Evolutionary conservation across 2,329 filamentous ascomycete genomes (phyloP), one percentile per base, ranked within the genome.

Genomic region (Coniella lustricola): DNA sequence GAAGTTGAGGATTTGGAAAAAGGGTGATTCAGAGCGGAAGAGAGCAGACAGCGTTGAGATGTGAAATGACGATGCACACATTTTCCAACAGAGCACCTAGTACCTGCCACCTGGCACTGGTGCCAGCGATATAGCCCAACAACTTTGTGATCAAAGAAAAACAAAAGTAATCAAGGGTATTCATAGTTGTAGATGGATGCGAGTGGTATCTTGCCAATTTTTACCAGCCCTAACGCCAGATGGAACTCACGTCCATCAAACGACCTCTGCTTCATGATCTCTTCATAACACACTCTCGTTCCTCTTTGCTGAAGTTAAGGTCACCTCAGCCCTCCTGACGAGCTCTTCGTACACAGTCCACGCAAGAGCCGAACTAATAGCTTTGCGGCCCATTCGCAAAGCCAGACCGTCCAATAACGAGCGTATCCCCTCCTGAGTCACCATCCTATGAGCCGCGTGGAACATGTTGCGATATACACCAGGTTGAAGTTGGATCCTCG

Each of bases 261-360:
- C 29, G 9, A 14, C 9, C 22, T 37, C n/a, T 21, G 20, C 4
- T 25, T 5, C 8, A 14, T 25, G 31, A 29, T 29, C 25, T 29
- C 29, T 32, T 51, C 43, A 54, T 35, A 56, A 22, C 44, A 46
- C 44, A 46, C 45, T 49, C 42, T 55, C 54, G 3, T 52, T 41
- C 48, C 45, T 45, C 51, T 59, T 52, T 7, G 46, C 46, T 16
- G 50, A 49, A 21, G 52, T 53, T 61, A 63, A 64, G 5, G 63
- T 63, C 21, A 56, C 57, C 56, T 74, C 70, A 17, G 85, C 85
- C 57, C 86, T 76, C 52, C 90, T 73, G 54, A 97, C 85, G 58
- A 96, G 67, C 66, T 96, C 91, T 69, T 98, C 93, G 62, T 98
- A 98, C 35, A 96, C 75, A 9, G 91, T 97, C 93, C 93, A 98